phyloP scores from a whole-genome alignment of 2,329 filamentous ascomycete genomes.

The Eutypella sp. region DNA sequence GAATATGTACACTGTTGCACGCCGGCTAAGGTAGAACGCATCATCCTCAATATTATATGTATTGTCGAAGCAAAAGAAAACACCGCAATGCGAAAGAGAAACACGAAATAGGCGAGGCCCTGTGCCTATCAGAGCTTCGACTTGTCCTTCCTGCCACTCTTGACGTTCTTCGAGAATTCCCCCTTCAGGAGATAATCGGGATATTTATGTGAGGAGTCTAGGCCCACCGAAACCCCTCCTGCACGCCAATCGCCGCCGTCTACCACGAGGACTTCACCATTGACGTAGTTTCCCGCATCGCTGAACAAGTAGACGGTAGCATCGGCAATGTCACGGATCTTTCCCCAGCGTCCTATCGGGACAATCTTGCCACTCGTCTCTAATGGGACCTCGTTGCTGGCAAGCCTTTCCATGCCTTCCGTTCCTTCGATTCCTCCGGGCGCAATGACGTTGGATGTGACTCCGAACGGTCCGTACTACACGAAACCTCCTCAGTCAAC shows the following conservation, averaged over 20 bases:
- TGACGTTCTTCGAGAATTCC: constrained; percentile 34
- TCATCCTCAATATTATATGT: no score
- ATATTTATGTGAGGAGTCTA: constrained; percentile 45
- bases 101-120: background rate
- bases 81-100: no score
- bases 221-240: constrained; percentile 40
- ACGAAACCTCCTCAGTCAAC: background rate
- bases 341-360: constrained; percentile 72
- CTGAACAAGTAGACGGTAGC: constrained; percentile 87
- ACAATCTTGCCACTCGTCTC: constrained; percentile 41
- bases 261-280: constrained; percentile 74
- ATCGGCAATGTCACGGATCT: constrained; percentile 84
- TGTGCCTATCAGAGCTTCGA: constrained; percentile 33
- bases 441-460: constrained; percentile 84
- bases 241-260: constrained; percentile 58
- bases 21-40: no score
- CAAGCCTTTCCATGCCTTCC: constrained; percentile 68
- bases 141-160: constrained; percentile 32
- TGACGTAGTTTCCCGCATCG: constrained; percentile 81
- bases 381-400: constrained; percentile 33
- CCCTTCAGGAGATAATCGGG: constrained; percentile 44
- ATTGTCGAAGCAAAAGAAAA: background rate
- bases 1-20: no score
- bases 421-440: constrained; percentile 84
- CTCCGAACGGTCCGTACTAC: constrained; percentile 77